Conservation (phyloP, 75 land plant genomes). For the Gnetum montanum region DNA sequence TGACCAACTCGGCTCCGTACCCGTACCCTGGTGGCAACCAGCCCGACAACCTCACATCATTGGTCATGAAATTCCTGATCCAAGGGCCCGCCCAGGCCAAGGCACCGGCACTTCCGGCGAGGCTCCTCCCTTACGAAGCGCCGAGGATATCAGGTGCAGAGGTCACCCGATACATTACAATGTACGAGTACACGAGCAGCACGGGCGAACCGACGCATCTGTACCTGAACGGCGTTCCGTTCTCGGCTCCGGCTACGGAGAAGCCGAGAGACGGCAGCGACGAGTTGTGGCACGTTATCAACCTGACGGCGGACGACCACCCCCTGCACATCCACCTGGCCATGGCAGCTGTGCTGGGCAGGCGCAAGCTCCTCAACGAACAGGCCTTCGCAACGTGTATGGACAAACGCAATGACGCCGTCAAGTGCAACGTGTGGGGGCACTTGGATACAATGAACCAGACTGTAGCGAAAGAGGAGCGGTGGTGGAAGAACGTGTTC, state of each 20-base stretch:
- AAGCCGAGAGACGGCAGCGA: conserved; percentile 42
- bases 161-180: conserved; percentile 40
- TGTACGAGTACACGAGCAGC: conserved; percentile 55
- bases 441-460: conserved; percentile 23
- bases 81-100: too few relatives aligned
- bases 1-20: conserved; percentile 16
- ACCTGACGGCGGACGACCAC: conserved; percentile 68
- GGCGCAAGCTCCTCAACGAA: conserved; percentile 22
- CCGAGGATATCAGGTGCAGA: background rate
- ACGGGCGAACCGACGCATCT: conserved; percentile 46
- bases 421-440: conserved; percentile 27
- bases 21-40: conserved; percentile 22
- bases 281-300: conserved; percentile 74
- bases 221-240: conserved; percentile 36
- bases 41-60: conserved; percentile 1
- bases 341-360: conserved; percentile 31
- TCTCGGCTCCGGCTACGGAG: conserved; percentile 54
- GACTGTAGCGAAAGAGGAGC: conserved; percentile 33
- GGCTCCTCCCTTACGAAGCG: too few relatives aligned
- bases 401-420: conserved; percentile 30
- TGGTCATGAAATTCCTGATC: conserved; percentile 25
- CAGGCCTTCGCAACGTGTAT: conserved; percentile 40
- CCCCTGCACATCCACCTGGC: conserved; percentile 74
- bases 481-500: conserved; percentile 76
- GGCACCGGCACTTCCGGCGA: too few relatives aligned